These are phyloP conservation scores for Senna siamea DNA, from an alignment of 306 rosid species.

Conservation along the genomic window DNA sequence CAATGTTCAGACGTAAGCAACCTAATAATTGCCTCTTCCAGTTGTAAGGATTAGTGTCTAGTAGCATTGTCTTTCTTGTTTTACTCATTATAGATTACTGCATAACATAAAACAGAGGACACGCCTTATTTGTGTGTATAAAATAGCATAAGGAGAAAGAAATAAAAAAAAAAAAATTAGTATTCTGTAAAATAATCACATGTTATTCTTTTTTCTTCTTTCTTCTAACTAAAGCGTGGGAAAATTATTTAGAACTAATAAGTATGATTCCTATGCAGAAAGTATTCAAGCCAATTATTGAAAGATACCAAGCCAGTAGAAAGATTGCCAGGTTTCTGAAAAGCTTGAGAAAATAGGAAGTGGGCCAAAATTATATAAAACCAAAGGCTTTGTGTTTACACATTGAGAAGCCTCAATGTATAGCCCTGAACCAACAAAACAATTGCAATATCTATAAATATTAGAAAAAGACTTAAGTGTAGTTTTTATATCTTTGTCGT, in stretches of 20 bases:
- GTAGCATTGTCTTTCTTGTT: slow-evolving; percentile 1
- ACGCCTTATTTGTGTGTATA: neutral
- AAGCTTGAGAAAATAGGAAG: neutral
- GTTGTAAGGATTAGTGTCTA: neutral
- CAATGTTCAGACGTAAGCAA: neutral
- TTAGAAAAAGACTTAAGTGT: too few species aligned
- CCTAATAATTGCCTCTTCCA: slow-evolving; percentile 1
- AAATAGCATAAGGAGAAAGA: neutral
- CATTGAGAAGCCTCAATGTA: neutral
- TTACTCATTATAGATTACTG: neutral
- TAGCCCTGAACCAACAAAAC: neutral
- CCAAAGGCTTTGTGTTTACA: neutral
- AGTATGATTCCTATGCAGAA: neutral
- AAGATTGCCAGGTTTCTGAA: neutral
- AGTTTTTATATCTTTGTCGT: too few species aligned
- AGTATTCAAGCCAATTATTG: too few species aligned
- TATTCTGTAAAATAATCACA: neutral
- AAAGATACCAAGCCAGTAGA: too few species aligned
- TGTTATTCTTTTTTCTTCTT: neutral
- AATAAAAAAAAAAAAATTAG: too few species aligned
- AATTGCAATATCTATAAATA: neutral
- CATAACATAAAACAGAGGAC: neutral
- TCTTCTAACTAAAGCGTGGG: too few species aligned
- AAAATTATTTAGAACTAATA: neutral
- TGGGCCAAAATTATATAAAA: neutral